These are phyloP conservation scores for Solanum medicagineum DNA, from an alignment of 257 asterid species.

Conservation along the genomic window DNA sequence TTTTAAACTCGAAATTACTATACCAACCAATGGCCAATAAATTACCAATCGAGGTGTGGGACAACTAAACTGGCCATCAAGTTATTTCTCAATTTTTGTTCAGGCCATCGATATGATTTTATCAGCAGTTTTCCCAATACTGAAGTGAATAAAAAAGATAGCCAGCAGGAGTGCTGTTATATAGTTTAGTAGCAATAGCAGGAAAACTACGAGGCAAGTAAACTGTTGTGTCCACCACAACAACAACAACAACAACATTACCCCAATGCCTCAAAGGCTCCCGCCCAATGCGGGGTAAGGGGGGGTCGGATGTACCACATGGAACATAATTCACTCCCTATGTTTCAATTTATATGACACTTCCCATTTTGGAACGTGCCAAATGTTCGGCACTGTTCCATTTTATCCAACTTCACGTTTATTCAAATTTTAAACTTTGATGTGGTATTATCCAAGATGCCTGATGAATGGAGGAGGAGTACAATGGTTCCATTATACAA, in stretches of 20 bases:
- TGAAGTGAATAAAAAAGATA: not conserved
- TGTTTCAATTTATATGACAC: not conserved
- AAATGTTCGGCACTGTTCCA: not conserved
- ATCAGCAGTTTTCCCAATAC: not conserved
- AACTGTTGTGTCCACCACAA: not conserved
- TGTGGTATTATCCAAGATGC: not conserved
- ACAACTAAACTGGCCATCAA: not conserved
- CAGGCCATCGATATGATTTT: not conserved
- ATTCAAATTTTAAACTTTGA: not conserved
- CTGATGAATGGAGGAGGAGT: too few species aligned
- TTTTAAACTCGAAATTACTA: not conserved
- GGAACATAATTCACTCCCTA: not conserved
- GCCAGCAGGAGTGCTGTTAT: not conserved
- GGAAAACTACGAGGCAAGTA: not conserved
- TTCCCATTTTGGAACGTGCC: not conserved
- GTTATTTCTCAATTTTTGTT: not conserved
- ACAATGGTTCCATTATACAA: too few species aligned
- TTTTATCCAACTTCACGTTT: not conserved
- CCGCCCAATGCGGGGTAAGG: too few species aligned
- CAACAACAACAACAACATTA: too few species aligned
- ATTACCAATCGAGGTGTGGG: not conserved
- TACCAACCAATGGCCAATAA: not conserved
- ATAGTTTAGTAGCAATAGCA: not conserved
- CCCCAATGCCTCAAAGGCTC: too few species aligned
- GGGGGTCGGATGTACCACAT: too few species aligned